Base-by-base conservation (phyloP, 139 green algal species). In the Nannochloris sp. region DNA sequence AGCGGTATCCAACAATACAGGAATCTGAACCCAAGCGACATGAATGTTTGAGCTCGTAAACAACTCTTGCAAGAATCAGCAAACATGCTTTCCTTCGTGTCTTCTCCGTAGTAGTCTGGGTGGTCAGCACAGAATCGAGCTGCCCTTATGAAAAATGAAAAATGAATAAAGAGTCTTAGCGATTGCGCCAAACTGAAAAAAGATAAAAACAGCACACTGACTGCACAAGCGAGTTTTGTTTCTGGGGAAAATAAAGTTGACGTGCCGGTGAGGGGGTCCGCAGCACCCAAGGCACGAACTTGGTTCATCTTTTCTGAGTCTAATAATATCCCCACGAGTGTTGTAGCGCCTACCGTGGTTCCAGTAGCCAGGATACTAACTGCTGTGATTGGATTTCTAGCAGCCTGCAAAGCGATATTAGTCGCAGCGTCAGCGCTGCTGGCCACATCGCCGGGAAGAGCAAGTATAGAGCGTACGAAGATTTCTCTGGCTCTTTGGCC, bases 1-100 rank as follows among this genome's bases (percentile, higher is more conserved):
- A 59, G 48, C 12, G 48, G 48, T 10, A 59, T 9, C 9, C 8
- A 59, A 19, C 9, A 12, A 36, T 27, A 27, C 12, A 59, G 48
- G 30, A 9, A 9, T 12, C 48, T 9, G 9, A 59, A 59, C 12
- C 48, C 48, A 34, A 59, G 9, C 9, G 9, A 27, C 9, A 59
- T 27, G 48, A 59, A 59, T 9, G 48, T 59, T 19, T 59, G 48
- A 59, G 48, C 48, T 39, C 48, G 48, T 34, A 59, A 36, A 36
- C 48, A 59, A 12, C 48, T 39, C 9, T 12, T 59, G 42, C 42
- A 51, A 19, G 19, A 27, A 36, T 59, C 12, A 36, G 9, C 30
- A 27, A 59, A 12, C 48, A 27, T 12, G 10, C 12, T 12, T 59
- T 12, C 48, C 9, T 9, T 36, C 9, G 9, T 27, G 9, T 9